phyloP scores from a whole-genome alignment of 495 filamentous ascomycete genomes.

The Aspergillus bridgeri region DNA sequence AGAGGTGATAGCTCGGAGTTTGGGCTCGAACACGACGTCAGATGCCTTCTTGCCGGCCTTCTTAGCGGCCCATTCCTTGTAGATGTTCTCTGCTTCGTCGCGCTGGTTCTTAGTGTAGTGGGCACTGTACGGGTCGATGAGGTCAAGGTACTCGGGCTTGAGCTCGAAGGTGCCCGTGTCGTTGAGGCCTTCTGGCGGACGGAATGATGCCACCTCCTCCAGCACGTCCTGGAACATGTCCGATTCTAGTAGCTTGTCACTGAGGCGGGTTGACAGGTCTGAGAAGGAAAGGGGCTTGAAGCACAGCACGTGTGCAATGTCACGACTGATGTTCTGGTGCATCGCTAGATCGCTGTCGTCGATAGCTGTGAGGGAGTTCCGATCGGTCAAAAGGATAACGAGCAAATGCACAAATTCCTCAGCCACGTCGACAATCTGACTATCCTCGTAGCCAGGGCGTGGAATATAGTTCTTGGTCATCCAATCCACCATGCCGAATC shows the following conservation, averaged over 20 bases:
- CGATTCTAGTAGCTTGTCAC: slow-evolving; percentile 51
- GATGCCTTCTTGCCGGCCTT: slow-evolving; percentile 74
- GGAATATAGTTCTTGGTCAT: slow-evolving; percentile 74
- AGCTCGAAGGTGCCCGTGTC: slow-evolving; percentile 93
- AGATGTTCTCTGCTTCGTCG: slow-evolving; percentile 89
- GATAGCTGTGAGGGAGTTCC: slow-evolving; percentile 69
- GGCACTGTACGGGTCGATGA: slow-evolving; percentile 90
- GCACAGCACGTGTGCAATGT: slow-evolving; percentile 90
- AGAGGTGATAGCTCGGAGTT: slow-evolving; percentile 68
- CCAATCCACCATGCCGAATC: slow-evolving; percentile 89
- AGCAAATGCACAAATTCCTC: slow-evolving; percentile 95
- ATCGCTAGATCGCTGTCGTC: slow-evolving; percentile 64
- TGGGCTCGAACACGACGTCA: slow-evolving; percentile 94
- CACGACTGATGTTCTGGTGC: slow-evolving; percentile 70
- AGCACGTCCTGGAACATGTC: slow-evolving; percentile 86
- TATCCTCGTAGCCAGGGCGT: slow-evolving; percentile 69
- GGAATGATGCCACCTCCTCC: slow-evolving; percentile 85
- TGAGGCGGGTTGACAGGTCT: slow-evolving; percentile 72
- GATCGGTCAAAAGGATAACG: slow-evolving; percentile 85
- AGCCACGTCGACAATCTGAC: slow-evolving; percentile 82
- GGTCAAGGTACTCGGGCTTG: slow-evolving; percentile 74
- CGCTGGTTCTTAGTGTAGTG: slow-evolving; percentile 97
- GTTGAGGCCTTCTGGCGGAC: slow-evolving; percentile 81
- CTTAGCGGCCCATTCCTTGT: slow-evolving; percentile 80
- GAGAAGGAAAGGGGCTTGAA: slow-evolving; percentile 95